These are phyloP conservation scores for Ochetophila trinervis DNA, from an alignment of 306 rosid genomes.

Conservation along the genomic window DNA sequence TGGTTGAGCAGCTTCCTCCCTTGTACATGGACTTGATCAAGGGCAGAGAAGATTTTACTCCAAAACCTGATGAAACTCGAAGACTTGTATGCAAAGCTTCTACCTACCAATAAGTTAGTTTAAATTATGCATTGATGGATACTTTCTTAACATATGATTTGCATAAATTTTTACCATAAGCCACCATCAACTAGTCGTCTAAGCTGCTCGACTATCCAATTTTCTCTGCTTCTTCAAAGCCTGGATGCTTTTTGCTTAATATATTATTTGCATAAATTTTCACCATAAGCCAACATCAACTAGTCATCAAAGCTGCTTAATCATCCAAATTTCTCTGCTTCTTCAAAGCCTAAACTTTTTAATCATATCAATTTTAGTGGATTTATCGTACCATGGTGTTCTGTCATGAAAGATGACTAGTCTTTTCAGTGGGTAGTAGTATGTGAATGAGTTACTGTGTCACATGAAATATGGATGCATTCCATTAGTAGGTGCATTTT, in stretches of 20 bases:
- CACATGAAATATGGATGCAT: background rate
- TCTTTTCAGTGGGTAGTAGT: background rate
- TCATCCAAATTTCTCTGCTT: background rate
- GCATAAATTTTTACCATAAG: constrained; percentile 15
- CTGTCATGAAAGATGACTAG: background rate
- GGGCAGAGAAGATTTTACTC: constrained; percentile 83
- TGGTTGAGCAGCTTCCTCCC: constrained; percentile 96
- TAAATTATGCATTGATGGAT: background rate
- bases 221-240: background rate
- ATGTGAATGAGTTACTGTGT: background rate
- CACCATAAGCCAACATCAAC: background rate
- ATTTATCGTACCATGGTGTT: background rate
- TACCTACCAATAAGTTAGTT: constrained; percentile 20
- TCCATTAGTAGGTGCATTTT: background rate
- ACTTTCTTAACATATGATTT: constrained; percentile 5
- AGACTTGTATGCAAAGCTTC: constrained; percentile 58
- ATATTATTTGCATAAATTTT: constrained; percentile 16
- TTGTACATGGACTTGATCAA: constrained; percentile 86
- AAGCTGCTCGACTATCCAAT: background rate
- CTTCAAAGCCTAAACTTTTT: background rate
- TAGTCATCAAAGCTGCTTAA: background rate
- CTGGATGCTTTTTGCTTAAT: constrained; percentile 3
- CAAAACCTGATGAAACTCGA: constrained; percentile 90
- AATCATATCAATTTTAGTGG: background rate
- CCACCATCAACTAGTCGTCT: background rate